These are phyloP conservation scores for Tricholoma terreum DNA, from an alignment of 768 basidiomycete genomes.

Conservation along the genomic window DNA sequence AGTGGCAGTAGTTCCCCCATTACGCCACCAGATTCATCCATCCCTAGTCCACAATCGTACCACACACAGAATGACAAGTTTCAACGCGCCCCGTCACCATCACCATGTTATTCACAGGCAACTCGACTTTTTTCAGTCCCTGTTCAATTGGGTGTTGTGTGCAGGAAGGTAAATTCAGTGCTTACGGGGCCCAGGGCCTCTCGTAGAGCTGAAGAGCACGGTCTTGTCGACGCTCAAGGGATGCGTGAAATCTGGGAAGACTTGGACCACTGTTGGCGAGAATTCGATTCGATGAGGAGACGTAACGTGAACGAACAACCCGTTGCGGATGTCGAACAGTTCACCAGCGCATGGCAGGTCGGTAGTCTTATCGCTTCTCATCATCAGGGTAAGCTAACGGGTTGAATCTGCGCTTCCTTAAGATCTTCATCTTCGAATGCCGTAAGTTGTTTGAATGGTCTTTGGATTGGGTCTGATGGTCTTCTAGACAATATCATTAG, in stretches of 20 bases:
- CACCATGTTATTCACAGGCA: constrained; percentile 44
- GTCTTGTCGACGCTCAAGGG: constrained; percentile 56
- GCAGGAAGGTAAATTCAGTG: constrained; percentile 72
- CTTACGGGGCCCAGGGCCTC: constrained; percentile 78
- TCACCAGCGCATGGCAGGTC: constrained; percentile 86
- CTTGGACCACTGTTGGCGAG: constrained; percentile 80
- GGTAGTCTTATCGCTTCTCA: constrained; percentile 20
- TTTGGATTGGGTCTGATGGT: background rate
- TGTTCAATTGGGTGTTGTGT: constrained; percentile 71
- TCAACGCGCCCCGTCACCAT: constrained; percentile 21
- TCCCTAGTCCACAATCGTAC: constrained; percentile 13
- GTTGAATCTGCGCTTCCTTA: constrained; percentile 11
- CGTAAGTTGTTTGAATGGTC: constrained; percentile 44
- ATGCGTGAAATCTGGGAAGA: constrained; percentile 83
- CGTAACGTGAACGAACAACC: constrained; percentile 29
- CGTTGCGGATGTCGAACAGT: constrained; percentile 48
- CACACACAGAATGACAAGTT: constrained; percentile 11
- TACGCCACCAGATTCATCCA: constrained; percentile 11
- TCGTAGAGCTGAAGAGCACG: constrained; percentile 48
- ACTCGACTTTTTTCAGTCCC: constrained; percentile 66
- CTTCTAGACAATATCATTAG: constrained; percentile 77
- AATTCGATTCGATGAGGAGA: constrained; percentile 65
- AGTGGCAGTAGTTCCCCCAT: constrained; percentile 2
- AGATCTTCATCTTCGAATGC: constrained; percentile 92
- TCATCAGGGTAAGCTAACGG: constrained; percentile 11